Percentiles rank a stretch among this genome's conserved stretches.
phyloP scores from a whole-genome alignment of 2,329 filamentous ascomycete genomes.

The Aspergillus tubingensis region DNA sequence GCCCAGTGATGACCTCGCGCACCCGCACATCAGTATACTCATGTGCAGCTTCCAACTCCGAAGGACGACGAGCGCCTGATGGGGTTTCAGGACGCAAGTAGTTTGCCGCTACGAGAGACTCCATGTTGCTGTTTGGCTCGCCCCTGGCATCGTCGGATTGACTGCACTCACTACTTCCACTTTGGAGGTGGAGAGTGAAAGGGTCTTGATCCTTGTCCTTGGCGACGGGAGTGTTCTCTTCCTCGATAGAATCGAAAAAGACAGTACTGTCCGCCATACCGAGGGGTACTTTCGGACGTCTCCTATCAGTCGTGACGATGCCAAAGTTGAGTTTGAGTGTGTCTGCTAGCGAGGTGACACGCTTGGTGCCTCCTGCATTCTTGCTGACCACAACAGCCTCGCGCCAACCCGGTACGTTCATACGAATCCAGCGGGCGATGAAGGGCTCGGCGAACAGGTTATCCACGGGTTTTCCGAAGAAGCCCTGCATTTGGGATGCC shows the following conservation, averaged over 20 bases:
- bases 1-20: conserved; percentile 85
- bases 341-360: conserved; percentile 93
- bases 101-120: conserved; percentile 26
- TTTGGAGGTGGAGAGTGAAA: conserved; percentile 32
- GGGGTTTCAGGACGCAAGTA: conserved; percentile 40
- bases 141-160: conserved; percentile 16
- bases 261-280: conserved; percentile 80
- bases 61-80: conserved; percentile 43
- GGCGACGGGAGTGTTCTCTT: conserved; percentile 30
- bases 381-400: conserved; percentile 95
- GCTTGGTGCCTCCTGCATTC: conserved; percentile 95
- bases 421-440: conserved; percentile 91
- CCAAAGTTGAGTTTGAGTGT: conserved; percentile 97
- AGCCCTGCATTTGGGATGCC: conserved; percentile 98
- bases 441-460: conserved; percentile 95
- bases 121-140: conserved; percentile 27
- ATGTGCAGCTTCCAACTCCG: conserved; percentile 48
- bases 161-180: conserved; percentile 18
- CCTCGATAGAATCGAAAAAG: conserved; percentile 64
- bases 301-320: conserved; percentile 69
- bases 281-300: conserved; percentile 51
- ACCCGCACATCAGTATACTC: conserved; percentile 79
- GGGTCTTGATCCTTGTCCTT: conserved; percentile 33
- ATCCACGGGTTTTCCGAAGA: conserved; percentile 96
- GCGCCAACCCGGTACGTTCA: conserved; percentile 83